These are phyloP conservation scores for Sporothrix variecibatus DNA, from an alignment of 2,329 filamentous ascomycete species.

Conservation along the genomic window DNA sequence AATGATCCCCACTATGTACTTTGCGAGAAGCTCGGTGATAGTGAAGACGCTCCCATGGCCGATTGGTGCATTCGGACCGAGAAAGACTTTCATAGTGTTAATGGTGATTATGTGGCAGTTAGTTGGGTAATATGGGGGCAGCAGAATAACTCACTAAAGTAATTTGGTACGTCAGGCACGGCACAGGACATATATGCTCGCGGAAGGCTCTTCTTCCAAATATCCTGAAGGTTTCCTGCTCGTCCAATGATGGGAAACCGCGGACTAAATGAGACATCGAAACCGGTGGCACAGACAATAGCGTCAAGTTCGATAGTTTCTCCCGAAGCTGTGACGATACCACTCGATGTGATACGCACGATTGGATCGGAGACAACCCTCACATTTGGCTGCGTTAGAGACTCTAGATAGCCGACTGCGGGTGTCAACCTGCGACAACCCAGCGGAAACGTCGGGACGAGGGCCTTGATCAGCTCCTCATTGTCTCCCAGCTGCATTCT, in stretches of 20 bases:
- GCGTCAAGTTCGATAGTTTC: not conserved
- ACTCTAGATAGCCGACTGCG: not conserved
- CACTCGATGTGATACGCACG: not conserved
- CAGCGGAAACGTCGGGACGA: not conserved
- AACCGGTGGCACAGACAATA: conserved; percentile 21
- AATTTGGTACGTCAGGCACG: not conserved
- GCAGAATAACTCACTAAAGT: not conserved
- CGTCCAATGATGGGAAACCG: conserved; percentile 22
- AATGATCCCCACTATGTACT: not conserved
- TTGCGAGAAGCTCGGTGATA: conserved; percentile 1
- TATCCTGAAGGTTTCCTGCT: not conserved
- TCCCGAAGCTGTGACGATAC: not conserved
- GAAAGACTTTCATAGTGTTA: not conserved
- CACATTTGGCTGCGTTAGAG: conserved; percentile 1
- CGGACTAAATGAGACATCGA: conserved; percentile 17
- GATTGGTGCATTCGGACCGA: not conserved
- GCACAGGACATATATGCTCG: conserved; percentile 1
- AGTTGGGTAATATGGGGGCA: not conserved
- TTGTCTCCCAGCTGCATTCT: not conserved
- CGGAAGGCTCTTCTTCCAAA: conserved; percentile 1
- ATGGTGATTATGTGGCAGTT: not conserved
- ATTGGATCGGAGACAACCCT: not conserved
- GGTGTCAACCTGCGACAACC: not conserved
- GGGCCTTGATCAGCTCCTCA: not conserved
- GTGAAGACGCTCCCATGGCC: not conserved